Evolutionary conservation across 208 protist species (phyloP).

Genomic region (Leishmania braziliensis): DNA sequence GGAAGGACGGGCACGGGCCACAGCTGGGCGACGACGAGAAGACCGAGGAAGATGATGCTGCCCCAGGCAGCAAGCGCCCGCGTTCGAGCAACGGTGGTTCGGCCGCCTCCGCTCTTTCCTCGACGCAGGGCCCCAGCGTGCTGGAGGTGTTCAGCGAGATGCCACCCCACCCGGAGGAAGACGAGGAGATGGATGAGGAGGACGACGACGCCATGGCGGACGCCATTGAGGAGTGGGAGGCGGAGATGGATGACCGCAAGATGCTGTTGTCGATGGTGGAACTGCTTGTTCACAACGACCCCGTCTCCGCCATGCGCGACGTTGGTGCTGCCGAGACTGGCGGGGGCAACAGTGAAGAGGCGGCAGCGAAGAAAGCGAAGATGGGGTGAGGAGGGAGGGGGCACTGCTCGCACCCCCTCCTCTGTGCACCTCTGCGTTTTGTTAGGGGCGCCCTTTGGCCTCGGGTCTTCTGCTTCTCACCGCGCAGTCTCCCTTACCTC

Average conservation of each 20-base stretch:
- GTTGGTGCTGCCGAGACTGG: conserved; percentile 24
- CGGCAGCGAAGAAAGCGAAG: conserved; percentile 33
- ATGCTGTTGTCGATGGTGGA: conserved; percentile 53
- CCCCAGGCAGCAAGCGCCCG: conserved; percentile 31
- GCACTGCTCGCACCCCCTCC: neutral
- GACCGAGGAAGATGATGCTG: conserved; percentile 4
- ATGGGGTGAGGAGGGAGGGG: conserved; percentile 27
- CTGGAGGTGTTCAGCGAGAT: conserved; percentile 81
- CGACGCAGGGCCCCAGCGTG: conserved; percentile 59
- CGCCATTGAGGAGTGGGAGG: conserved; percentile 66
- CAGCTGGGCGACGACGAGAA: conserved; percentile 28
- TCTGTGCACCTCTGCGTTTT: neutral
- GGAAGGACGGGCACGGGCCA: conserved; percentile 72
- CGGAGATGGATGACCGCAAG: conserved; percentile 76
- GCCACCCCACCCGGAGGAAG: conserved; percentile 65
- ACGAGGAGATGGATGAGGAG: conserved; percentile 57
- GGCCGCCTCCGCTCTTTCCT: conserved; percentile 4
- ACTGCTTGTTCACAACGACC: conserved; percentile 35
- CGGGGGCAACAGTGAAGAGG: conserved; percentile 24
- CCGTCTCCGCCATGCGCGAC: conserved; percentile 34
- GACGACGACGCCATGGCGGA: conserved; percentile 54
- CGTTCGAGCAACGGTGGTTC: conserved; percentile 11
- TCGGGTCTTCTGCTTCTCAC: neutral
- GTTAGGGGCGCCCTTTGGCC: neutral
- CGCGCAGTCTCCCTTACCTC: neutral